Base-by-base conservation (phyloP, 352 stramenopile genomes). In the Phytophthora fragariae region DNA sequence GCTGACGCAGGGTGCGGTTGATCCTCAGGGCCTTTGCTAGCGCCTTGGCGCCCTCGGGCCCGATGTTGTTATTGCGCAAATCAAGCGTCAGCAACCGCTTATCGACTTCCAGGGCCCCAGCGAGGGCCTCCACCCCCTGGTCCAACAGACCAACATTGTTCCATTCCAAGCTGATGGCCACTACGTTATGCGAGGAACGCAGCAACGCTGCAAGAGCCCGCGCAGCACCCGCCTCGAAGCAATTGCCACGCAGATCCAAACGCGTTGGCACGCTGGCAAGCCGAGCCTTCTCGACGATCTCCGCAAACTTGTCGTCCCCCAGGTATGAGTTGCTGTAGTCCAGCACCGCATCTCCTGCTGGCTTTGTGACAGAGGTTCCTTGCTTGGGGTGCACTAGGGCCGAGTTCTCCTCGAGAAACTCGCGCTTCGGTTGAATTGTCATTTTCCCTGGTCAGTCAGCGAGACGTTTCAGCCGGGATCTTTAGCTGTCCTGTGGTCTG, bases 51-150 rank as follows among this genome's bases (percentile, higher is more conserved):
- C 88, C 90, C 31, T 95, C 91, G 0, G 87, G 72, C 0, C 85
- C 75, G 54, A 97, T 82, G 70, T 92, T 93, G 73, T 97, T 97
- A 74, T 97, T 96, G 17, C 89, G 87, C 46, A 97, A 68, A 50
- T 97, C 89, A 14, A 97, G 77, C 19, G 81, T 70, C 4, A 92
- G 50, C 15, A 97, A 72, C 9, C 77, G 81, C 31, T 81, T 82
- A 62, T 97, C 89, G 10, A 89, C 72, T 65, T 91, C 83, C 3
- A 95, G 68, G 8, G 88, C 87, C 5, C 57, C 57, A 8, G 88
- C 84, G 10, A 96, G 72, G 37, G 87, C 87, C 49, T 86, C 81
- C 12, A 96, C 68, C 1, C 88, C 88, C 33, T 93, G 80, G 61
- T 94, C 84, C 47, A 94, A 64, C 31, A 95, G 55, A n/a, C 88